Evolutionary conservation across 805 yeast species (phyloP), one percentile per base, ranked within the genome.

Genomic region (Candida hungchunana): DNA sequence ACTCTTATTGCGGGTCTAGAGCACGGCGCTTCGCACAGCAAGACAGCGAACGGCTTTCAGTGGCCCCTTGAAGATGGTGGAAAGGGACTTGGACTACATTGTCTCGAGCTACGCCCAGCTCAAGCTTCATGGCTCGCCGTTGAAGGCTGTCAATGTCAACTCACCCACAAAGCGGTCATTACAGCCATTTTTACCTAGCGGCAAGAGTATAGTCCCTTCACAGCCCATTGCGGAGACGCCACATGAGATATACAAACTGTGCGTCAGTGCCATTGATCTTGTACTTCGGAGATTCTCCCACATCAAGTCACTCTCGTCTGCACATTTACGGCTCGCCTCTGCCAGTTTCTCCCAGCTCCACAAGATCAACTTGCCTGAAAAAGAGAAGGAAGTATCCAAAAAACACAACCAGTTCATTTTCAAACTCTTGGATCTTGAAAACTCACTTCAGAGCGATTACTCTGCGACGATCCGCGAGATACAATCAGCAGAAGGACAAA

Each of bases 31-130:
- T n/a, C n/a, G n/a, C n/a, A n/a, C n/a, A n/a, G n/a, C n/a, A n/a
- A n/a, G n/a, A 21, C 24, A 21, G 24, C 9, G n/a, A n/a, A n/a
- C n/a, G n/a, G n/a, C n/a, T n/a, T n/a, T n/a, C n/a, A n/a, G n/a
- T n/a, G 9, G n/a, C 26, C 16, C 4, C 18, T 21, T 15, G 12
- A 16, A 9, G 15, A 22, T 19, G 21, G 46, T 45, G 50, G 46
- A 46, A 7, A 23, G 36, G 18, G 54, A 51, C 18, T 36, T 51
- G 47, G 55, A 53, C 19, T 53, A 37, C 32, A 52, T 53, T 31
- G 36, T 42, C 26, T 20, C 42, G 8, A 49, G 50, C 34, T 54
- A 53, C 18, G 33, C 54, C 5, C 40, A 48, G 18, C 44, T 54
- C 36, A 43, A 34, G 31, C 27, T 44, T 21, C 40, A 35, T 12